Evolutionary conservation across 2,329 filamentous ascomycete genomes (phyloP).

Genomic region (Epicoccum nigrum): DNA sequence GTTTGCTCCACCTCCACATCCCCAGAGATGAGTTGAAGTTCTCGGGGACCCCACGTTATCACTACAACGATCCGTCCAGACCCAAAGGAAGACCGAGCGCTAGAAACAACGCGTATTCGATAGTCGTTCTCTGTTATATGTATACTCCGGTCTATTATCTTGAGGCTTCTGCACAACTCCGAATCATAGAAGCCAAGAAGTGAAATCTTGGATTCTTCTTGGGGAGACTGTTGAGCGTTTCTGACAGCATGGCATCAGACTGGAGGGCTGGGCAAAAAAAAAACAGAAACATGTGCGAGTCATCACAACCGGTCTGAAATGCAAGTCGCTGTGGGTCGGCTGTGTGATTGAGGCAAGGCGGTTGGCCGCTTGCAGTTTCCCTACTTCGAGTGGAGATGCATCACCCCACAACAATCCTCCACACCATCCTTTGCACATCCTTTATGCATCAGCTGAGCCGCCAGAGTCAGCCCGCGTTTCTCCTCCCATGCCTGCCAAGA

Average conservation of each 20-base stretch:
- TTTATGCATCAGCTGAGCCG: constrained; percentile 14
- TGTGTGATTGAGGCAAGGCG: constrained; percentile 2
- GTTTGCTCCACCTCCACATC: constrained; percentile 3
- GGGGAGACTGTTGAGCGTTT: constrained; percentile 3
- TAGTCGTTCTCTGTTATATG: neutral
- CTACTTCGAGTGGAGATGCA: neutral
- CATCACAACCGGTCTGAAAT: constrained; percentile 15
- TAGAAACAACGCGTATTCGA: constrained; percentile 5
- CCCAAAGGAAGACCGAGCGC: neutral
- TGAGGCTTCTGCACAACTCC: neutral
- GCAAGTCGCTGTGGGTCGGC: constrained; percentile 1
- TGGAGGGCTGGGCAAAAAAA: constrained; percentile 5
- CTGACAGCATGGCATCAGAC: constrained; percentile 6
- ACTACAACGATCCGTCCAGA: too few relatives aligned
- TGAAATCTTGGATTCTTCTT: constrained; percentile 6
- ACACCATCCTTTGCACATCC: constrained; percentile 6
- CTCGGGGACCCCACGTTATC: constrained; percentile 8
- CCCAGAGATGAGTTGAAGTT: constrained; percentile 5
- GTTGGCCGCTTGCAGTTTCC: constrained; percentile 4
- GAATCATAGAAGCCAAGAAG: constrained; percentile 3
- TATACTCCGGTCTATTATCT: constrained; percentile 9
- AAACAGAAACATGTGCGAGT: constrained; percentile 1
- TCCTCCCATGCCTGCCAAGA: constrained; percentile 12
- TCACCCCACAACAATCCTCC: constrained; percentile 2
- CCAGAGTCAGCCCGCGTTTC: neutral